phyloP scores from a whole-genome alignment of 2,329 filamentous ascomycete genomes.

The Beauveria asiatica region DNA sequence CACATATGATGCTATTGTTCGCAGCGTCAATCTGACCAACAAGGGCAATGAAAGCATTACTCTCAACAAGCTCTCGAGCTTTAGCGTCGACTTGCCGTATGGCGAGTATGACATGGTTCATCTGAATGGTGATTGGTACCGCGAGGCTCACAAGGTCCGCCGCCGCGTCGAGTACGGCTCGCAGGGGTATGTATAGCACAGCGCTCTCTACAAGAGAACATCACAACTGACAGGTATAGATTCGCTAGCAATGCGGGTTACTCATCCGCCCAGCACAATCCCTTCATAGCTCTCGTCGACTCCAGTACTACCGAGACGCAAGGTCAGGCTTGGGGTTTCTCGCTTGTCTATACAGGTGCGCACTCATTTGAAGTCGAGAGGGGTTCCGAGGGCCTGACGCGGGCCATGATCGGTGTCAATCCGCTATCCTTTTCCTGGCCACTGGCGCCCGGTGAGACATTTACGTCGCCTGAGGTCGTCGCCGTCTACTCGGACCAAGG shows the following conservation, averaged over 20 bases:
- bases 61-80: conserved; percentile 49
- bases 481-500: conserved; percentile 51
- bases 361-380: conserved; percentile 55
- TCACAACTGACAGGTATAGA: conserved; percentile 22
- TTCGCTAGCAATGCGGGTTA: conserved; percentile 55
- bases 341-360: conserved; percentile 55
- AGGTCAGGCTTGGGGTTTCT: conserved; percentile 57
- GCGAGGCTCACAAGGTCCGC: conserved; percentile 47
- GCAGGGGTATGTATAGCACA: conserved; percentile 35
- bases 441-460: conserved; percentile 44
- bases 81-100: conserved; percentile 53
- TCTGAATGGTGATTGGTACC: conserved; percentile 53
- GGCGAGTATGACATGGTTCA: conserved; percentile 55
- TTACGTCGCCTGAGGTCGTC: conserved; percentile 55
- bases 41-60: conserved; percentile 42
- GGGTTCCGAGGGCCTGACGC: conserved; percentile 51
- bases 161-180: conserved; percentile 48
- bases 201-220: no score
- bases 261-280: conserved; percentile 56
- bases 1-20: conserved; percentile 49
- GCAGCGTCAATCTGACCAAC: conserved; percentile 55
- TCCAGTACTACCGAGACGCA: conserved; percentile 50
- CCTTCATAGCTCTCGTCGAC: conserved; percentile 50
- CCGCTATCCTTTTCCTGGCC: conserved; percentile 51
- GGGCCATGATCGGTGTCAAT: conserved; percentile 53